A percentile compares a stretch with the other conserved stretches of the same genome.
phyloP scores from a whole-genome alignment of 164 flowering plant genomes.

The Sedum album region DNA sequence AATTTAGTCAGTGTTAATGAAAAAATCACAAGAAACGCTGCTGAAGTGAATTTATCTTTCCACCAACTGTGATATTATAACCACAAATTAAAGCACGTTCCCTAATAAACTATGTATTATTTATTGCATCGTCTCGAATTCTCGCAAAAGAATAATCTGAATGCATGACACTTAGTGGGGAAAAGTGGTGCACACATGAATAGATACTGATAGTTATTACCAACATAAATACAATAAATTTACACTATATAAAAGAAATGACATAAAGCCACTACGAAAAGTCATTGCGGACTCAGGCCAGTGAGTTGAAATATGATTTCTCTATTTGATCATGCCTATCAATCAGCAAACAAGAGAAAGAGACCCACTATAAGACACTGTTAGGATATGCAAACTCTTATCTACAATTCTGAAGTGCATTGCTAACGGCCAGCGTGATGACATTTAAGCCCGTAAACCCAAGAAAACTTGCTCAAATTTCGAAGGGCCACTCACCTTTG shows the following conservation, averaged over 20 bases:
- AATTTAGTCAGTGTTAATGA: slow-evolving; percentile 1
- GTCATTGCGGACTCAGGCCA: not conserved
- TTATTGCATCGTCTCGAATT: no score
- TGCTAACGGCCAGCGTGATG: not conserved
- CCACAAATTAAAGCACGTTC: no score
- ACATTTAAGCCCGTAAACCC: not conserved
- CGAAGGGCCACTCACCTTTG: slow-evolving; percentile 40
- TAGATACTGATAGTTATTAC: no score
- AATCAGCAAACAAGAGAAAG: not conserved
- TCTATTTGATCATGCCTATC: not conserved
- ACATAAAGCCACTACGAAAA: not conserved
- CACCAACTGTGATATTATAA: no score
- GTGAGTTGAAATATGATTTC: not conserved
- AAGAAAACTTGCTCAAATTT: not conserved
- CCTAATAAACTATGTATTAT: no score
- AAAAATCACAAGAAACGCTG: not conserved
- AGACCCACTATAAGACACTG: not conserved
- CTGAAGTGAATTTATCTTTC: no score
- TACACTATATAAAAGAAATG: not conserved
- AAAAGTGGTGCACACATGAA: no score
- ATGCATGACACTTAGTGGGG: no score
- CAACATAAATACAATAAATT: no score
- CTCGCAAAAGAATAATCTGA: not conserved
- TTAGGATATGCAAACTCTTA: not conserved
- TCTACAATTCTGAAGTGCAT: not conserved